Evolutionary conservation across 202 grass and related monocot genomes (phyloP).

Genomic region (Panicum virgatum): DNA sequence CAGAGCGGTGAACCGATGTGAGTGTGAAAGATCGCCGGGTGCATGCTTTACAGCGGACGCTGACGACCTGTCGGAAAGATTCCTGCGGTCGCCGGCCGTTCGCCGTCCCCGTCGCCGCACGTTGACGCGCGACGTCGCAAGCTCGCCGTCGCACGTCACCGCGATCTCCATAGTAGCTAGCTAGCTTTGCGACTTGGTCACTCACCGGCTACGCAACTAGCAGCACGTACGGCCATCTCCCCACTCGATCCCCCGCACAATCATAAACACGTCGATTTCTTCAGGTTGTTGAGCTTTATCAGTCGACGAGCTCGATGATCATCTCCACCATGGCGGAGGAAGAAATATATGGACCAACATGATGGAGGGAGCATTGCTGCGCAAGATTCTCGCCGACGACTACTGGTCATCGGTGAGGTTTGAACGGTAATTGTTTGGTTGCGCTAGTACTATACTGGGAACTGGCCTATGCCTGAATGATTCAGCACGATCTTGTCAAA

Average conservation of each 20-base stretch:
- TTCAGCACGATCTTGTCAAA: slow-evolving; percentile 24
- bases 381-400: slow-evolving; percentile 25
- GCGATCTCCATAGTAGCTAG: not conserved
- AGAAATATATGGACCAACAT: not conserved
- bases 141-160: slow-evolving; percentile 14
- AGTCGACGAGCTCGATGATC: not conserved
- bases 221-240: not conserved
- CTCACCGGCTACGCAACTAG: not conserved
- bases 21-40: slow-evolving; percentile 29
- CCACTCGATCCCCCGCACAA: not conserved
- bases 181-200: slow-evolving; percentile 25
- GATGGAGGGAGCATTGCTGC: not conserved
- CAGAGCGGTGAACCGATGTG: not conserved
- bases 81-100: slow-evolving; percentile 34
- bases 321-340: slow-evolving; percentile 2
- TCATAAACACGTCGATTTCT: not conserved
- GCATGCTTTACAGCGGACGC: slow-evolving; percentile 35
- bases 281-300: slow-evolving; percentile 27
- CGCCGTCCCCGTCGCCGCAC: slow-evolving; percentile 28
- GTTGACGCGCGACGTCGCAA: slow-evolving; percentile 18
- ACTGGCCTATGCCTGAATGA: too few species aligned
- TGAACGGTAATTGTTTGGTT: slow-evolving; percentile 18
- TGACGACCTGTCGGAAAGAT: slow-evolving; percentile 46
- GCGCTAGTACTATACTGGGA: too few species aligned
- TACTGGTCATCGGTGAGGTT: slow-evolving; percentile 4